A percentile compares a stretch with the other conserved stretches of the same genome.
Evolutionary conservation across 257 asterid genomes (phyloP).

Genomic region (Nicotiana attenuata): DNA sequence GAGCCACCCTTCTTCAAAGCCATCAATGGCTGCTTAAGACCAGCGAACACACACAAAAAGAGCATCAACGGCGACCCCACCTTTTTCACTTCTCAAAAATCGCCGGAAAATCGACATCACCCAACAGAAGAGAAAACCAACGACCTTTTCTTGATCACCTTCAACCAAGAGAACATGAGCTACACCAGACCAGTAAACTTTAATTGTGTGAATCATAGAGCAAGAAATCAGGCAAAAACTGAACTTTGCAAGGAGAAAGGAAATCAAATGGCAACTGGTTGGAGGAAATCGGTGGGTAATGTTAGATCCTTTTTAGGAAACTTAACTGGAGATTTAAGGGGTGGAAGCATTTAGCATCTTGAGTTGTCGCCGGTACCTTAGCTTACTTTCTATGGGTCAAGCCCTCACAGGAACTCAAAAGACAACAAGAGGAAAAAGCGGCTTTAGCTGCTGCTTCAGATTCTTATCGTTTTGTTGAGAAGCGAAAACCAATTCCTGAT

Average conservation of each 20-base stretch:
- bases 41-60: too few relatives aligned
- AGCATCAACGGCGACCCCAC: too few relatives aligned
- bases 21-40: too few relatives aligned
- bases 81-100: too few relatives aligned
- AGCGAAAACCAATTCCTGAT: conserved; percentile 78
- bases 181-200: neutral
- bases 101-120: too few relatives aligned
- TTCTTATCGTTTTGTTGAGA: conserved; percentile 64
- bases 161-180: too few relatives aligned
- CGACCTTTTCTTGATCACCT: too few relatives aligned
- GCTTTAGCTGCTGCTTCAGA: conserved; percentile 67
- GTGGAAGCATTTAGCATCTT: conserved; percentile 79
- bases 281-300: conserved; percentile 63
- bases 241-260: neutral
- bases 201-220: neutral
- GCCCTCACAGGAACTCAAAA: conserved; percentile 79
- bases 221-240: neutral
- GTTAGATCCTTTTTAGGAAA: conserved; percentile 69
- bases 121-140: too few relatives aligned
- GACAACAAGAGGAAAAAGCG: conserved; percentile 81
- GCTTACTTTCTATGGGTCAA: conserved; percentile 91
- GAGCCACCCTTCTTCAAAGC: too few relatives aligned
- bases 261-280: conserved; percentile 40
- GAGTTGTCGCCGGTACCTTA: conserved; percentile 95
- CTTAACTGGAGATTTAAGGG: conserved; percentile 82